A percentile compares a stretch with the other conserved stretches of the same genome.
Conservation (phyloP, 2,329 filamentous ascomycete genomes). For the Simplicillium aogashimaense region DNA sequence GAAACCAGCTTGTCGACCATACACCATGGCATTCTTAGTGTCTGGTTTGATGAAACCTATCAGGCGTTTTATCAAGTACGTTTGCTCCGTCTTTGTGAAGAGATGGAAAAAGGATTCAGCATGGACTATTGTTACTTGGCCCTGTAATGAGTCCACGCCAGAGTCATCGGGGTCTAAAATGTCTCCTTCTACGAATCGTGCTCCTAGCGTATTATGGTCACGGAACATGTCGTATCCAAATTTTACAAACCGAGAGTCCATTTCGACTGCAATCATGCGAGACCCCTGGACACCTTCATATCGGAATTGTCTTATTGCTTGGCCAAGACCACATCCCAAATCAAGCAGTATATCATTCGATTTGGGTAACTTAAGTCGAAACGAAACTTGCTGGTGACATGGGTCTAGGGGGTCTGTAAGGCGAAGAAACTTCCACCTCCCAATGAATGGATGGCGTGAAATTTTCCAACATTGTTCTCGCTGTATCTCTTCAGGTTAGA, state of each 20-base stretch:
- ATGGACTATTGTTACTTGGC: constrained; percentile 36
- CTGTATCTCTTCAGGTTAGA: constrained; percentile 14
- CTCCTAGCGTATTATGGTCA: constrained; percentile 37
- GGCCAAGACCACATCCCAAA: constrained; percentile 40
- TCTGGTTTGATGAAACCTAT: constrained; percentile 34
- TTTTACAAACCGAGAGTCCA: constrained; percentile 39
- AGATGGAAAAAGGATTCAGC: constrained; percentile 41
- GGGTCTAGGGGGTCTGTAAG: constrained; percentile 29
- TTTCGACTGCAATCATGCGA: constrained; percentile 39
- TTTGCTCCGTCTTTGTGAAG: constrained; percentile 35
- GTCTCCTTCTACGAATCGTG: constrained; percentile 40
- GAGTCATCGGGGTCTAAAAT: constrained; percentile 31
- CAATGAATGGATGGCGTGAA: constrained; percentile 33
- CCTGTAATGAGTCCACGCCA: constrained; percentile 22
- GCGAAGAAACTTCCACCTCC: constrained; percentile 39
- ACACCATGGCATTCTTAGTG: constrained; percentile 33
- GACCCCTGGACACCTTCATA: constrained; percentile 37
- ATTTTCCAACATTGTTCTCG: constrained; percentile 35
- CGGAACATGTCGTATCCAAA: constrained; percentile 56
- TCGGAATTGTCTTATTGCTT: constrained; percentile 37
- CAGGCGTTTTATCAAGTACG: constrained; percentile 32
- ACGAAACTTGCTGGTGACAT: constrained; percentile 30
- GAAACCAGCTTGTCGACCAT: constrained; percentile 40
- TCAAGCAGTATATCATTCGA: constrained; percentile 34
- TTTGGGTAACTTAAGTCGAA: constrained; percentile 25